Base-by-base conservation (phyloP, 306 rosid genomes). In the Vigna unguiculata region DNA sequence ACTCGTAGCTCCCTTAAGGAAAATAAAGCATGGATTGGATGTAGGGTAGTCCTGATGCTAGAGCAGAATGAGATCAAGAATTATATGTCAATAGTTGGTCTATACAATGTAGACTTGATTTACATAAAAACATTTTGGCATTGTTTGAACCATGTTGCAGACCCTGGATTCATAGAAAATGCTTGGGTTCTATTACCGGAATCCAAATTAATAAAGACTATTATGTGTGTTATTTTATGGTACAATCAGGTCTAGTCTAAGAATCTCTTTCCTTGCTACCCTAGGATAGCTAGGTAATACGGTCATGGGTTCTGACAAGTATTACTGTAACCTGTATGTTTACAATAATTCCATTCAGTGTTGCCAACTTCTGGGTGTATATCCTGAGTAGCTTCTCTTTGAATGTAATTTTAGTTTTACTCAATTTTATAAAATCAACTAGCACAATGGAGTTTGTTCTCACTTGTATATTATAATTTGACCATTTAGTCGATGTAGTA, bases 351-450 rank as follows among this genome's bases (percentile, higher is more conserved):
- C 64, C 13, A 57, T 24, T 69, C 54, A 21, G n/a, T 47, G 45
- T 58, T 58, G 20, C 64, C 62, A 70, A 15, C 64, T 60, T 78
- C 69, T 70, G 61, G 60, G 72, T 41, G n/a, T 69, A 69, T 69
- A 21, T 78, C 48, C 71, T 59, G 40, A 17, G 53, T 11, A 69
- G 71, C 53, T 48, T 59, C 24, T 34, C 40, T 34, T 34, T 7
- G 40, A 34, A 34, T 0, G 9, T 6, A 34, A 1, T 6, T 34
- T 34, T 34, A 34, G 38, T 34, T 6, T 6, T 5, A 6, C 38
- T 34, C 38, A 34, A 34, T 1, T 2, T 2, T 34, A 34, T 6
- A 34, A 34, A 34, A 34, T 6, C 8, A 34, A 34, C 38, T 34
- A 5, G 36, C 6, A 34, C 6, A 2, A 6, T 34, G 7, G 0